Conservation (phyloP, 2,329 filamentous ascomycete species). For the Aspergillus brasiliensis region DNA sequence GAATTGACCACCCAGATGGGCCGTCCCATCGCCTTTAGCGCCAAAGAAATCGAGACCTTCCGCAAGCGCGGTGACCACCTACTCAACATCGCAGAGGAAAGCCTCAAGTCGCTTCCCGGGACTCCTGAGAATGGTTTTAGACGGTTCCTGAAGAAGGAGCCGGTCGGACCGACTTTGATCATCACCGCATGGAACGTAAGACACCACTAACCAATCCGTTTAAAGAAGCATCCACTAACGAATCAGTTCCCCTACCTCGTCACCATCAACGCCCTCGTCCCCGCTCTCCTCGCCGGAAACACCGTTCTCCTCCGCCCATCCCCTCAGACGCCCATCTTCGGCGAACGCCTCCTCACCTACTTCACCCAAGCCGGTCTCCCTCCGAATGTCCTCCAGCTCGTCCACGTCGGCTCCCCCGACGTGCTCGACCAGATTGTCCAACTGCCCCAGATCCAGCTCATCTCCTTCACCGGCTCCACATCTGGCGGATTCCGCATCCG, state of each 20-base stretch:
- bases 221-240: background rate
- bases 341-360: slow-evolving; percentile 73
- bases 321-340: slow-evolving; percentile 86
- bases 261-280: slow-evolving; percentile 83
- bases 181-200: slow-evolving; percentile 93
- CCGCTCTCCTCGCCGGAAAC: slow-evolving; percentile 85
- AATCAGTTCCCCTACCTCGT: slow-evolving; percentile 85
- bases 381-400: slow-evolving; percentile 78
- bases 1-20: slow-evolving; percentile 92
- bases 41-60: slow-evolving; percentile 78
- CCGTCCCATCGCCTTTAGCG: slow-evolving; percentile 80
- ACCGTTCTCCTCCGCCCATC: slow-evolving; percentile 88
- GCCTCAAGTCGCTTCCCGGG: slow-evolving; percentile 75
- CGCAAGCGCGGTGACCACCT: slow-evolving; percentile 80
- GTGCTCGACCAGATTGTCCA: slow-evolving; percentile 76
- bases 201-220: slow-evolving; percentile 21
- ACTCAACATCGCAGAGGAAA: slow-evolving; percentile 76
- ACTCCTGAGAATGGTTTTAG: slow-evolving; percentile 83
- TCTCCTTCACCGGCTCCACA: slow-evolving; percentile 92
- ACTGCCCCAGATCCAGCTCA: slow-evolving; percentile 70
- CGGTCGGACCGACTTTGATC: slow-evolving; percentile 80
- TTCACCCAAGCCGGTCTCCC: slow-evolving; percentile 80
- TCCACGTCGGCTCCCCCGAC: slow-evolving; percentile 76
- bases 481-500: slow-evolving; percentile 80
- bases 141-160: slow-evolving; percentile 81